Evolutionary conservation across 2,329 filamentous ascomycete genomes (phyloP).

Genomic region (Tolypocladium tropicale): DNA sequence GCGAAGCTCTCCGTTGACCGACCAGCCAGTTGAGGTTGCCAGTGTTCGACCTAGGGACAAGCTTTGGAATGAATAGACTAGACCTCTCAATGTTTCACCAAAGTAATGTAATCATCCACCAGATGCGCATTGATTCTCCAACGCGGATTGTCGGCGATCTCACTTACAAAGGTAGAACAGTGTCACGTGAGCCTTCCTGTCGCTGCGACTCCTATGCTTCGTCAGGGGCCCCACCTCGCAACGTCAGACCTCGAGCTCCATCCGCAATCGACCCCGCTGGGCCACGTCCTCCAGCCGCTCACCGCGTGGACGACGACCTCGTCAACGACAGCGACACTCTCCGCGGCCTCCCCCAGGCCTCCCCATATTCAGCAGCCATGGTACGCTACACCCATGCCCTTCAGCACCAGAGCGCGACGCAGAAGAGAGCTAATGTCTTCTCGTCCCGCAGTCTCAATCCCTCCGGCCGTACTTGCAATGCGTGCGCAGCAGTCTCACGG

Average conservation of each 20-base stretch:
- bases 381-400: background rate
- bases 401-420: background rate
- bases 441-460: conserved; percentile 67
- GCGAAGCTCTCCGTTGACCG: too few species aligned
- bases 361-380: conserved; percentile 2
- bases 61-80: too few species aligned
- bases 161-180: background rate
- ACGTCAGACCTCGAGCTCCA: conserved; percentile 3
- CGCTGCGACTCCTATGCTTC: background rate
- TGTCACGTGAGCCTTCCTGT: background rate
- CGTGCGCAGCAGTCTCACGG: conserved; percentile 87
- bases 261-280: background rate
- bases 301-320: background rate
- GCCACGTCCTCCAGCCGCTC: background rate
- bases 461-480: conserved; percentile 93
- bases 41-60: too few species aligned
- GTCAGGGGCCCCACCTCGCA: conserved; percentile 1
- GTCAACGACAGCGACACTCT: conserved; percentile 2
- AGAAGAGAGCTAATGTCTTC: background rate
- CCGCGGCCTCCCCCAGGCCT: background rate
- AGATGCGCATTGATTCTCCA: background rate
- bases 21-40: too few species aligned
- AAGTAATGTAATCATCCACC: background rate
- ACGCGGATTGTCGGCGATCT: background rate
- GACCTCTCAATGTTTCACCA: too few species aligned